Conservation (phyloP, 2,329 filamentous ascomycete genomes). For the Plectosphaerella plurivora region DNA sequence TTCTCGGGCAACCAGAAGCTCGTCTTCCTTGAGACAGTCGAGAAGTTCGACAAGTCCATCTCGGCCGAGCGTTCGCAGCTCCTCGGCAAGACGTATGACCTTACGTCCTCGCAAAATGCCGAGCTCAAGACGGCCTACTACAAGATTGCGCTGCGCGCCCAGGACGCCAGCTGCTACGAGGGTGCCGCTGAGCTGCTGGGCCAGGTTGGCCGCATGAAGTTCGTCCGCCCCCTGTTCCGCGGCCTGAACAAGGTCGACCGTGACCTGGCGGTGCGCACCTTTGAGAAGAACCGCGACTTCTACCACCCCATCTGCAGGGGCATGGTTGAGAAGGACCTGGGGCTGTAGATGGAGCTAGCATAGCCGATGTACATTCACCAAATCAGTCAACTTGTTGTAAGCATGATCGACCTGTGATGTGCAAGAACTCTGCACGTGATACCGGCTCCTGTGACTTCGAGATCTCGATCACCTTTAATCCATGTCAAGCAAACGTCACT, state of each 20-base stretch:
- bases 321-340: slow-evolving; percentile 83
- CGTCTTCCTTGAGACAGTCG: slow-evolving; percentile 80
- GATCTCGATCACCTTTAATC: no score
- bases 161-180: slow-evolving; percentile 63
- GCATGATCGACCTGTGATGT: no score
- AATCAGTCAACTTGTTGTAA: no score
- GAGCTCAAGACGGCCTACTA: slow-evolving; percentile 82
- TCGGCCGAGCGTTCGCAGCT: slow-evolving; percentile 60
- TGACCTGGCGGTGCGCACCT: slow-evolving; percentile 72
- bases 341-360: slow-evolving; percentile 17
- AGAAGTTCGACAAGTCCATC: slow-evolving; percentile 62
- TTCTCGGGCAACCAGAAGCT: slow-evolving; percentile 87
- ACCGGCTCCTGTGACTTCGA: no score
- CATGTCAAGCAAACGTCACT: no score
- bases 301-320: slow-evolving; percentile 90
- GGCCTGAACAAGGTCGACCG: slow-evolving; percentile 71
- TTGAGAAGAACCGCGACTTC: slow-evolving; percentile 83
- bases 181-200: slow-evolving; percentile 73
- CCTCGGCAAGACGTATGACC: slow-evolving; percentile 72
- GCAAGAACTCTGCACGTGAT: no score
- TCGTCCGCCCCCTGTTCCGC: slow-evolving; percentile 80
- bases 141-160: slow-evolving; percentile 70
- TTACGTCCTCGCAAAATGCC: slow-evolving; percentile 73
- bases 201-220: slow-evolving; percentile 92
- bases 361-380: no score